phyloP scores from a whole-genome alignment of 306 rosid genomes.

The Rubus idaeus region DNA sequence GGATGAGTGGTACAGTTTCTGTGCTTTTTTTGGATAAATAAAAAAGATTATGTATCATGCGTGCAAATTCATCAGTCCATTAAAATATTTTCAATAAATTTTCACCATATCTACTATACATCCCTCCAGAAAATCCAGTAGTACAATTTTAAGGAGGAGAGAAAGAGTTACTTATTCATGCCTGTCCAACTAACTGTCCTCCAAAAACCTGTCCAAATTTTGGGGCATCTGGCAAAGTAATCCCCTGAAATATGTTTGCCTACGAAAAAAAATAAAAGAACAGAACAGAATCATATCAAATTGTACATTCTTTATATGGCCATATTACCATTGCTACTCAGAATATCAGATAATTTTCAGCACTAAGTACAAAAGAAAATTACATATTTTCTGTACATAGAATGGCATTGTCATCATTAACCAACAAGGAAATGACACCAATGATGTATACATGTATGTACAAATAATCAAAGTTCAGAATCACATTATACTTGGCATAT shows the following conservation, averaged over 20 bases:
- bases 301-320: neutral
- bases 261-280: constrained; percentile 32
- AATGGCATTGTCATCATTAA: neutral
- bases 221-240: constrained; percentile 82
- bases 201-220: constrained; percentile 88
- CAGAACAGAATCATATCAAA: constrained; percentile 17
- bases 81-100: neutral
- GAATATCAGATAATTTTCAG: neutral
- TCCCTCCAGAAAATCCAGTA: neutral
- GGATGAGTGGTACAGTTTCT: neutral
- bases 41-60: neutral
- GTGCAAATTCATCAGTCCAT: constrained; percentile 1
- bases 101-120: neutral
- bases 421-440: neutral
- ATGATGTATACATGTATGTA: neutral
- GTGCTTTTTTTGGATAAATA: neutral
- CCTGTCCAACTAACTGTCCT: constrained; percentile 94
- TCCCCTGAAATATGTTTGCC: constrained; percentile 84
- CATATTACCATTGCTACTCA: neutral
- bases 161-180: constrained; percentile 32
- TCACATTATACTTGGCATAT: neutral
- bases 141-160: neutral
- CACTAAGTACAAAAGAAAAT: neutral
- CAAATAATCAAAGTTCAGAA: neutral
- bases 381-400: neutral